Base-by-base conservation (phyloP, 2,329 filamentous ascomycete species). In the Talaromyces sp. region DNA sequence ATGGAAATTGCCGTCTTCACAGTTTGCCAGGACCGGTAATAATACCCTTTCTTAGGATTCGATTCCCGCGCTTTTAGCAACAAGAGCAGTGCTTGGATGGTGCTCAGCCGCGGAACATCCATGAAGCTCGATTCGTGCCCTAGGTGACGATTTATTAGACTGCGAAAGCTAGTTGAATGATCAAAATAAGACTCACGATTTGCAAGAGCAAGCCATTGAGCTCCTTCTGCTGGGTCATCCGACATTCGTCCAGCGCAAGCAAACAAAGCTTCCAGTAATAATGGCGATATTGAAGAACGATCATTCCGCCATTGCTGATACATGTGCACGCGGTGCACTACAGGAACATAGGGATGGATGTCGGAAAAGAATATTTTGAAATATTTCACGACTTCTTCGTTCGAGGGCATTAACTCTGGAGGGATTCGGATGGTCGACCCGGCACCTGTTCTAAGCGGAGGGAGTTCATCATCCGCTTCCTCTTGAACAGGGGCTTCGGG, bases 21-120 rank as follows among this genome's bases (percentile, higher is more conserved):
- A 5, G 90, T 91, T 86, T 97, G 96, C 93, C 94, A 97, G 0
- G 94, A 97, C 41, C 93, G 88, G 75, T 94, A 97, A 74, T 94
- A 97, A 72, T 97, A 97, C 1, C 94, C 94, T 62, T 91, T 87
- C 71, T 96, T 96, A 0, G 93, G 92, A 9, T 89, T 87, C n/a
- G 90, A 89, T 74, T 97, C 93, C 64, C 92, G 85, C 1, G 93
- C 94, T 74, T 97, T 97, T 50, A 97, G 78, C 19, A 97, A 82
- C 51, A 97, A 87, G 51, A 97, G 78, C 63, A 96, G 80, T 3
- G 92, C 93, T 75, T 97, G 93, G 10, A 97, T 86, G 0, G 94
- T 97, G 75, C 91, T 97, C 53, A 97, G 71, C 55, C 93, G 84
- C 2, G 93, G 92, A 26, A 93, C 86, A 68, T 97, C 93, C 84